Base-by-base conservation (phyloP, 805 yeast species). In the Candida boidinii region DNA sequence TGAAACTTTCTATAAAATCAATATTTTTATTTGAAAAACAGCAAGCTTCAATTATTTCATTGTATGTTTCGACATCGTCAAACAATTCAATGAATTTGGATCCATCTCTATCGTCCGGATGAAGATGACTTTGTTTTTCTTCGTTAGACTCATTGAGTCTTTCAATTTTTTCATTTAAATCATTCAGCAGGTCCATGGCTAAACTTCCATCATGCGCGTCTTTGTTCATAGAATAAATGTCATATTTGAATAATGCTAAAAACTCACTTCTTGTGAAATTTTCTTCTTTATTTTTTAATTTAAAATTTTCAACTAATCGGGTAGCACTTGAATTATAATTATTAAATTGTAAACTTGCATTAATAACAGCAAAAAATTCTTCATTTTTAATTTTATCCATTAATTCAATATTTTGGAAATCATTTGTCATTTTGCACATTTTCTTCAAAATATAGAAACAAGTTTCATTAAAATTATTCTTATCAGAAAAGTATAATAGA, bases 171-270 rank as follows among this genome's bases (percentile, higher is more conserved):
- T 28, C n/a, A 23, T 48, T 42, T 12, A 43, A 25, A 2, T 36
- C 28, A 12, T 39, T 30, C 8, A 71, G 43, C 22, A 60, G 29
- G 5, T 59, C 60, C 1, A 67, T 49, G 17, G 64, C 60, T 3
- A 53, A 58, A 4, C 52, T 20, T 7, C 37, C 47, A 10, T 34
- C 26, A n/a, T 34, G 23, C 6, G 20, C 10, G 20, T 37, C 39
- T 16, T 36, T 17, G 11, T 5, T 23, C 6, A 36, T 12, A 16
- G 36, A 20, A 27, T 29, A 54, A 1, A 45, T 17, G 21, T 49
- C 40, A 30, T 31, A 43, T 32, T 53, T 54, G 7, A 49, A 23
- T 20, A 44, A 37, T 2, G 56, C 39, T 28, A 49, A 36, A 53
- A 52, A 45, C 28, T 53, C 58, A 10, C 42, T 31, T 28, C 39